Conservation (phyloP, 495 filamentous ascomycete species). For the Cairneyella variabilis region DNA sequence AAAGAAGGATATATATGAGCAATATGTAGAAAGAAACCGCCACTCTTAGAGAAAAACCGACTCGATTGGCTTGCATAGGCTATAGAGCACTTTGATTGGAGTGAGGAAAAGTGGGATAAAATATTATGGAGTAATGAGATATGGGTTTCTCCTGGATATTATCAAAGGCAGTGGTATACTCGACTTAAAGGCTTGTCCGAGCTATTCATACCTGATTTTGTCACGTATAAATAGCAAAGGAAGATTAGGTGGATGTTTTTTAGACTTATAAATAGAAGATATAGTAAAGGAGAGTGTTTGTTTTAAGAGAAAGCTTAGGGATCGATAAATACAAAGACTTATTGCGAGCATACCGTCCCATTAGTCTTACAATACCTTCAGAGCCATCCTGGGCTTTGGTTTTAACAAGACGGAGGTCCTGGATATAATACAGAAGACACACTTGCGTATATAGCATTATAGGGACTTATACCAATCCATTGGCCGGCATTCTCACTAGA, state of each 20-base stretch:
- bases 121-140: background rate
- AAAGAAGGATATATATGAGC: background rate
- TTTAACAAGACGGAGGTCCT: background rate
- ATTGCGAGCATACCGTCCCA: background rate
- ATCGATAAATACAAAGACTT: background rate
- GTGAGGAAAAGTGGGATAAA: background rate
- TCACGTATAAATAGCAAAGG: background rate
- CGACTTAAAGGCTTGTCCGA: background rate
- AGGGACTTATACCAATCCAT: background rate
- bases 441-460: background rate
- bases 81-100: background rate
- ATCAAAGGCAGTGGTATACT: background rate
- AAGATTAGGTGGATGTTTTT: background rate
- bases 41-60: background rate
- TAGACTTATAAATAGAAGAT: constrained; percentile 14
- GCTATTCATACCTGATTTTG: background rate
- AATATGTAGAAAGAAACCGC: background rate
- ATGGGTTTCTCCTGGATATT: background rate
- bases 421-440: background rate
- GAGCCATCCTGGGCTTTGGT: background rate
- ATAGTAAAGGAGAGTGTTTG: background rate
- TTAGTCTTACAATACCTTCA: background rate
- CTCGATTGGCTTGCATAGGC: background rate
- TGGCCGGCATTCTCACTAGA: background rate
- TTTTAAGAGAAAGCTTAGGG: background rate